Evolutionary conservation across 768 basidiomycete species (phyloP).

Genomic region (Hygrophoropsis aurantiaca): DNA sequence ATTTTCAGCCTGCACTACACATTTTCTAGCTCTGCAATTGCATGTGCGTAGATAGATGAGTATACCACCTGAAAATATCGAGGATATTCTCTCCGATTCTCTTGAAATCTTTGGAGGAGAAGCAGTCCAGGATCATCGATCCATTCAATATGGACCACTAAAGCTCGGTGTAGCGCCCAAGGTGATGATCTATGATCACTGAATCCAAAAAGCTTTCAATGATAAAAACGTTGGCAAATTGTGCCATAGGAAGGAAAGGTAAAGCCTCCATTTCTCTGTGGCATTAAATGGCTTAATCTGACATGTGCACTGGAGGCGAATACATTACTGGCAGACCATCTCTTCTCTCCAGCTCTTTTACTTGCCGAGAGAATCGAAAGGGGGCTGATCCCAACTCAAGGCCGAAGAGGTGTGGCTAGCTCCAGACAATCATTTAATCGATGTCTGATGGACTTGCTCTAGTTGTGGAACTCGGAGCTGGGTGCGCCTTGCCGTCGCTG

Average conservation of each 20-base stretch:
- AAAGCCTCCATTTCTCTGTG: background rate
- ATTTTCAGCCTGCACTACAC: no score
- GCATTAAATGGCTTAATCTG: conserved; percentile 3
- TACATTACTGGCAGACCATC: conserved; percentile 69
- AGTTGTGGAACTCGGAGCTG: conserved; percentile 76
- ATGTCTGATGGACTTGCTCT: background rate
- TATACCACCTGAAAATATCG: conserved; percentile 23
- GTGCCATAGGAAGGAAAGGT: background rate
- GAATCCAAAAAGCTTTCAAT: no score
- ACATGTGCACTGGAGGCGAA: conserved; percentile 47
- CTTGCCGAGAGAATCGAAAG: conserved; percentile 67
- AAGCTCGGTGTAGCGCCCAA: conserved; percentile 57
- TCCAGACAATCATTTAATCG: background rate
- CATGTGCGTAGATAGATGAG: no score
- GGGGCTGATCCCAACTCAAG: conserved; percentile 42
- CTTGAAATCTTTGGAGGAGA: conserved; percentile 51
- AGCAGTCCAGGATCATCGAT: conserved; percentile 40
- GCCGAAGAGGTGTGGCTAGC: conserved; percentile 38
- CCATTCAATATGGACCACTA: conserved; percentile 55
- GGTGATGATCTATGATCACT: conserved; percentile 30
- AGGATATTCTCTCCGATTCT: conserved; percentile 56
- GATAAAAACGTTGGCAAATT: conserved; percentile 5
- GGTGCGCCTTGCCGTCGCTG: conserved; percentile 66
- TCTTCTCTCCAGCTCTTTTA: conserved; percentile 69
- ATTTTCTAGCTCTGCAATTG: no score